Evolutionary conservation across 495 filamentous ascomycete species (phyloP), one percentile per base, ranked within the genome.

Genomic region (Daldinia concentrica): DNA sequence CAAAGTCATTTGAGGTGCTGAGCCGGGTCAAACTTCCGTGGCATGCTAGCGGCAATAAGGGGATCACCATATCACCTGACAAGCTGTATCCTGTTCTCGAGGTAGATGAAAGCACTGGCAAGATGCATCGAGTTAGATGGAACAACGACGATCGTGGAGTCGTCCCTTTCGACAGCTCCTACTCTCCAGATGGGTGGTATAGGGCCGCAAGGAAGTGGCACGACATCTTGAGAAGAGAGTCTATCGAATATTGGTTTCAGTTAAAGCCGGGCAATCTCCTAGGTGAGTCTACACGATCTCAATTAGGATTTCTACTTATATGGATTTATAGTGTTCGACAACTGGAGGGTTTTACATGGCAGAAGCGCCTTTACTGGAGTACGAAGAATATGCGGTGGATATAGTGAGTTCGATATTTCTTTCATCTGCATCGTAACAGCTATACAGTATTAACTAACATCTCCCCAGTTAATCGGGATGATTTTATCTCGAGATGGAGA

Each of bases 341-440:
- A 98, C 75, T 98, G 94, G 94, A 86, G 95, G 65, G 92, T 97
- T 62, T 79, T 98, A 52, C 95, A 98, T 79, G 95, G 93, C 3
- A 84, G 95, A 68, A 86, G 87, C 22, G 85, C 87, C 14, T 98
- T 97, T 74, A 90, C 87, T 7, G 95, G 95, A 17, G 90, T 90
- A 74, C 83, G 95, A 71, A 89, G 93, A 71, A 91, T 98, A 78
- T 96, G 93, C 77, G 95, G 95, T 66, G 95, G 86, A 17, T 97
- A 97, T 76, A 90, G 91, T 94, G 80, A 82, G 90, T 89, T 58
- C 34, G 19, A 15, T 39, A 30, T 30, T 22, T 6, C 14, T 37
- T 29, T 43, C 45, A 24, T 30, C 6, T 51, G 17, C 62, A 22
- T 48, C 30, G 27, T 34, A 22, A 24, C 17, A 57, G 19, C 64